Evolutionary conservation across 1,284 basidiomycete species (phyloP).

Genomic region (Ceratorhiza oryzae-sativae): DNA sequence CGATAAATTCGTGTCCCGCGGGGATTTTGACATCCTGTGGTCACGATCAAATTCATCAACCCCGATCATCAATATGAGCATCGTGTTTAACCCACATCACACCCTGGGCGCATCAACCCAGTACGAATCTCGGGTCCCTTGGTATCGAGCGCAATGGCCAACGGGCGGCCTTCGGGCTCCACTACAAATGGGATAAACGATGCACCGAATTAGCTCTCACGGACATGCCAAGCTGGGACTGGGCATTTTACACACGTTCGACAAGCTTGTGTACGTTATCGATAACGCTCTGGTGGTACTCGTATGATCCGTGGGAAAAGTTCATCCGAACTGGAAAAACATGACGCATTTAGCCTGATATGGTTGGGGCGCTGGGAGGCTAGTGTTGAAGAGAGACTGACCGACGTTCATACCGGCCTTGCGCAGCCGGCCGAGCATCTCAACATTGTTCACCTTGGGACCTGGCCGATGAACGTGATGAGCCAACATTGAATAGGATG

Average conservation of each 20-base stretch:
- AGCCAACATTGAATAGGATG: not conserved
- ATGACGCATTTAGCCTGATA: conserved; percentile 15
- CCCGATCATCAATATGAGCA: conserved; percentile 2
- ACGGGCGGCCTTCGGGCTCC: conserved; percentile 80
- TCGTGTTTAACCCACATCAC: conserved; percentile 69
- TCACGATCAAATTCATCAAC: not conserved
- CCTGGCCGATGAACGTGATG: conserved; percentile 55
- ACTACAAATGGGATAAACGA: conserved; percentile 50
- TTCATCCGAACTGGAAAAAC: conserved; percentile 87
- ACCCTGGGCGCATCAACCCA: conserved; percentile 86
- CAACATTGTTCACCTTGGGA: conserved; percentile 89
- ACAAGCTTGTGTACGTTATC: conserved; percentile 92
- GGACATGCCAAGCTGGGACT: conserved; percentile 6
- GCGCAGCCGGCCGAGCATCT: conserved; percentile 82
- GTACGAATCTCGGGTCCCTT: conserved; percentile 99
- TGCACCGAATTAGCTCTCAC: conserved; percentile 2
- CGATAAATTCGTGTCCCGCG: conserved; percentile 93
- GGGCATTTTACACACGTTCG: conserved; percentile 56
- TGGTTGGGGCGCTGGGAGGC: not conserved
- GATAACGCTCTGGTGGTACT: conserved; percentile 97
- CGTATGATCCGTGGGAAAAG: conserved; percentile 96
- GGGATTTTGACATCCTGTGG: conserved; percentile 72
- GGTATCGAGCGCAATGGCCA: conserved; percentile 98
- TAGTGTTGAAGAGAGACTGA: conserved; percentile 54
- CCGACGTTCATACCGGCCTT: conserved; percentile 95